Conservation (phyloP, 1,284 basidiomycete species). For the Cryptococcus sp. region DNA sequence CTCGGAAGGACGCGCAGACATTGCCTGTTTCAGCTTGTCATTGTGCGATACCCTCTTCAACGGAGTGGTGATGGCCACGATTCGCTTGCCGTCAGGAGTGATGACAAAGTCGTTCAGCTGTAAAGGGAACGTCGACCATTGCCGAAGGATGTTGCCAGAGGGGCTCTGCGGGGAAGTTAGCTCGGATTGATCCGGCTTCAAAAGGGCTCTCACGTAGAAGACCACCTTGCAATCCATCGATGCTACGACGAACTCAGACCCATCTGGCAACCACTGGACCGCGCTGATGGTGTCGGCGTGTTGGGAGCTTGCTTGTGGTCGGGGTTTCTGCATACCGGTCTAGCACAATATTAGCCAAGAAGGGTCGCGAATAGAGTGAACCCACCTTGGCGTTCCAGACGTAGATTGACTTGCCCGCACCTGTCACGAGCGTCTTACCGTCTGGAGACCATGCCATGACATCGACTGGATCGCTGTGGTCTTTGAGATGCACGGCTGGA, state of each 20-base stretch:
- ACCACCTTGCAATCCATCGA: constrained; percentile 85
- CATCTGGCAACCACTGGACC: constrained; percentile 84
- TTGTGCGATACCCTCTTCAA: constrained; percentile 53
- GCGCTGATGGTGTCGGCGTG: constrained; percentile 85
- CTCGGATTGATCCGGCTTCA: too few relatives aligned
- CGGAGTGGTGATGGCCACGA: constrained; percentile 76
- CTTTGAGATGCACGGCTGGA: constrained; percentile 55
- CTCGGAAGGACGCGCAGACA: constrained; percentile 33
- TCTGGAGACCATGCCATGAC: constrained; percentile 88
- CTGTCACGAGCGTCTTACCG: constrained; percentile 76
- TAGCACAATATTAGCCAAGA: constrained; percentile 1
- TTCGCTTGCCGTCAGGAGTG: constrained; percentile 76
- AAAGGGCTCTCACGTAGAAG: constrained; percentile 69
- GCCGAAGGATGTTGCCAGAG: constrained; percentile 65
- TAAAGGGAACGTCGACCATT: constrained; percentile 73
- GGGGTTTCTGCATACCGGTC: constrained; percentile 31
- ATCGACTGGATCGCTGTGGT: constrained; percentile 75
- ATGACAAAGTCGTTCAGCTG: constrained; percentile 85
- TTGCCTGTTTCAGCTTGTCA: constrained; percentile 41
- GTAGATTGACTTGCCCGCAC: constrained; percentile 74
- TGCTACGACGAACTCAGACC: constrained; percentile 84
- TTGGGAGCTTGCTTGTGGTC: constrained; percentile 20
- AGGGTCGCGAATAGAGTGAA: constrained; percentile 4
- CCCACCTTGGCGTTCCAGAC: constrained; percentile 83
- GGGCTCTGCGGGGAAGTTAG: constrained; percentile 8